These are phyloP conservation scores for Botrytis sinoallii DNA, from an alignment of 2,329 filamentous ascomycete species.

Conservation along the genomic window DNA sequence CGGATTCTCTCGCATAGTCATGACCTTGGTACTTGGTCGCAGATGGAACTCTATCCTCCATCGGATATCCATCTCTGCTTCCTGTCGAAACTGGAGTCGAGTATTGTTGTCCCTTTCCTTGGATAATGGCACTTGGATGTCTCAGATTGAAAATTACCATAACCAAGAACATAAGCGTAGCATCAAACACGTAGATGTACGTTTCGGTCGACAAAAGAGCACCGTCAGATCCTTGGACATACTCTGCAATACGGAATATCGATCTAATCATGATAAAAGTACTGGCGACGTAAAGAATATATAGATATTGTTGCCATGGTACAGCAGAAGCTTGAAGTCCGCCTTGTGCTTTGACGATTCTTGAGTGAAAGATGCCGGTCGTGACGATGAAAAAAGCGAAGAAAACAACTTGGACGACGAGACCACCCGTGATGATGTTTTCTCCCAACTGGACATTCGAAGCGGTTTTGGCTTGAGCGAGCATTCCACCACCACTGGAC, in stretches of 20 bases:
- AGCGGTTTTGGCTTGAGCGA: constrained; percentile 23
- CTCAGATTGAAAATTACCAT: constrained; percentile 39
- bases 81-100: background rate
- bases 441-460: constrained; percentile 35
- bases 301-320: constrained; percentile 39
- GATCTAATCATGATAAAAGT: constrained; percentile 48
- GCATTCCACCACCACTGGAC: constrained; percentile 29
- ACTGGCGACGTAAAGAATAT: constrained; percentile 43
- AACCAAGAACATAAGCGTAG: constrained; percentile 43
- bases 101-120: background rate
- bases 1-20: background rate
- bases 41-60: background rate
- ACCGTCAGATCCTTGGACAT: constrained; percentile 44
- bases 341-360: constrained; percentile 22
- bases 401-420: constrained; percentile 49
- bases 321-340: background rate
- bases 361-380: constrained; percentile 24
- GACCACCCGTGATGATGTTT: constrained; percentile 46
- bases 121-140: constrained; percentile 35
- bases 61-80: background rate
- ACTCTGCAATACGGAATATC: constrained; percentile 50
- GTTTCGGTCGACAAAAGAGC: constrained; percentile 45
- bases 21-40: background rate
- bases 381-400: constrained; percentile 49
- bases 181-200: constrained; percentile 48